phyloP scores from a whole-genome alignment of 75 land plant species.

The Sequoia sempervirens region DNA sequence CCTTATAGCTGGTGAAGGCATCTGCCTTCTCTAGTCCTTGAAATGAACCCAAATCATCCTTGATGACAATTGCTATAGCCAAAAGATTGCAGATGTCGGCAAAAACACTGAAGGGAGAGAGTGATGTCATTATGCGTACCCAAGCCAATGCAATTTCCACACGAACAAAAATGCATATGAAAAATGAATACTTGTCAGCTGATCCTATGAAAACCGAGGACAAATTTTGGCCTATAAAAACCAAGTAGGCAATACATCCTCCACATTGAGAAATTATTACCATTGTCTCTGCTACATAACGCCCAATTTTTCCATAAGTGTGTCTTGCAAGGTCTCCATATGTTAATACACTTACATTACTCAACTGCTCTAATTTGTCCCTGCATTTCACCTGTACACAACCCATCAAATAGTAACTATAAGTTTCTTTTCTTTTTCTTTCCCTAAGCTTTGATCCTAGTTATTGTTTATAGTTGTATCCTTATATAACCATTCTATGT shows the following conservation, averaged over 20 bases:
- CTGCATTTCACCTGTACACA: conserved; percentile 55
- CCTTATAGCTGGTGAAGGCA: conserved; percentile 9
- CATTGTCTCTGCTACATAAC: conserved; percentile 48
- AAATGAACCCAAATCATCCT: conserved; percentile 41
- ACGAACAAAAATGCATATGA: conserved; percentile 44
- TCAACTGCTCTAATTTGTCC: conserved; percentile 19
- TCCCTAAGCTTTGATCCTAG: neutral
- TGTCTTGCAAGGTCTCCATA: conserved; percentile 66
- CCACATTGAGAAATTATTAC: conserved; percentile 64
- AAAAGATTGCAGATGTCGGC: conserved; percentile 67
- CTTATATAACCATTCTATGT: neutral
- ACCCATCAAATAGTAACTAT: neutral
- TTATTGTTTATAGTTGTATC: neutral
- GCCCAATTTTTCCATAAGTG: conserved; percentile 43
- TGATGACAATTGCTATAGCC: conserved; percentile 72
- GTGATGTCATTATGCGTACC: conserved; percentile 49
- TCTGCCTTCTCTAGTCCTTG: neutral
- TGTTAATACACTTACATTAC: conserved; percentile 19
- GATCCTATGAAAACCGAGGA: conserved; percentile 45
- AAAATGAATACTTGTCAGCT: conserved; percentile 9
- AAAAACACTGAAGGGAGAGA: conserved; percentile 76
- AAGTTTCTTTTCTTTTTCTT: neutral
- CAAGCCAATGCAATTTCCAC: conserved; percentile 52
- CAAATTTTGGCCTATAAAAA: conserved; percentile 75
- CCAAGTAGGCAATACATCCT: conserved; percentile 69